Evolutionary conservation across 306 rosid species (phyloP).

Genomic region (Prunus padus): DNA sequence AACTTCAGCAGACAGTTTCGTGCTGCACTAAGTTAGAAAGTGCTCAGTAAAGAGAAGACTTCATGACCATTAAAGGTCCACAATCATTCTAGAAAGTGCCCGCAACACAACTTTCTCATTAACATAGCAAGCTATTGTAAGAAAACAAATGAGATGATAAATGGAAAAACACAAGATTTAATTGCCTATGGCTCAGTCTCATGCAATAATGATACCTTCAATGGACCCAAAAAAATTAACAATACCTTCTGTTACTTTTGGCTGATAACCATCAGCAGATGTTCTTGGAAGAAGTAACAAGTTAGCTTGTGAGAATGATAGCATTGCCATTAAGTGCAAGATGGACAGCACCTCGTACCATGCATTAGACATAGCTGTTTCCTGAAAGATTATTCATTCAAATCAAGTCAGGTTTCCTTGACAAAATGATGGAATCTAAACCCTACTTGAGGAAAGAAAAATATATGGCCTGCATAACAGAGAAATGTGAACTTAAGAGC

Average conservation of each 20-base stretch:
- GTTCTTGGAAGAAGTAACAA: constrained; percentile 95
- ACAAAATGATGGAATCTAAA: constrained; percentile 22
- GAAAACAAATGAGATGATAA: constrained; percentile 4
- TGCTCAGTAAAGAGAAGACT: neutral
- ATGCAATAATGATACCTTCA: constrained; percentile 12
- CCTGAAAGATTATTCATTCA: constrained; percentile 54
- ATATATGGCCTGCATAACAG: neutral
- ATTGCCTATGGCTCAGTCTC: constrained; percentile 5
- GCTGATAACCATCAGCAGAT: constrained; percentile 79
- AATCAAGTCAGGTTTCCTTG: constrained; percentile 25
- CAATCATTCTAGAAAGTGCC: constrained; percentile 1
- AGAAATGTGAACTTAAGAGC: constrained; percentile 5
- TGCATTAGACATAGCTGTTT: constrained; percentile 76
- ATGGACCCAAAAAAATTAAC: too few species aligned
- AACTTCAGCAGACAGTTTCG: constrained; percentile 6
- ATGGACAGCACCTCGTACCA: constrained; percentile 98
- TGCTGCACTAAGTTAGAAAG: neutral
- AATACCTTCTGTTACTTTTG: constrained; percentile 83
- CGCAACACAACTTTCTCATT: neutral
- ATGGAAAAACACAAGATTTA: neutral
- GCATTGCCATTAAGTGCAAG: constrained; percentile 91
- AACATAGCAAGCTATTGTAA: constrained; percentile 13
- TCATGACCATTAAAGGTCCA: neutral
- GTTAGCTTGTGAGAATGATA: constrained; percentile 82
- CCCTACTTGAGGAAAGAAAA: neutral